phyloP scores from a whole-genome alignment of 228 moss, liverwort and hornwort genomes.

The Sphagnum magellanicum region DNA sequence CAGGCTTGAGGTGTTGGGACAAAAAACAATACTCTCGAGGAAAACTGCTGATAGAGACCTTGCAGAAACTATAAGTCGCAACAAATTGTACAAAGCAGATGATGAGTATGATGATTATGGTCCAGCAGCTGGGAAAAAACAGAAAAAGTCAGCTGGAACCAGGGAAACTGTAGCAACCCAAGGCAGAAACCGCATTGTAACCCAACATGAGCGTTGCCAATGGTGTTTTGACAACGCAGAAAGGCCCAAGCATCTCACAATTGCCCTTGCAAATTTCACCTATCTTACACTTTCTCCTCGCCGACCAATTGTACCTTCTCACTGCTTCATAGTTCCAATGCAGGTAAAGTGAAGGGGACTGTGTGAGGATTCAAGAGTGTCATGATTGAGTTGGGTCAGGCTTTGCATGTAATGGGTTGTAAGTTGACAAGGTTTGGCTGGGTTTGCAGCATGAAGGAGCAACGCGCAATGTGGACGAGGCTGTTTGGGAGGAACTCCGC shows the following conservation, averaged over 20 bases:
- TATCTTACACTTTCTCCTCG: conserved; percentile 78
- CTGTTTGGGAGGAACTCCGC: conserved; percentile 90
- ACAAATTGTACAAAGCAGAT: conserved; percentile 71
- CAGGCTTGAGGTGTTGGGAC: conserved; percentile 49
- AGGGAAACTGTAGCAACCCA: conserved; percentile 33
- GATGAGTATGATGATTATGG: conserved; percentile 92
- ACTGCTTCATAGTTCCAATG: conserved; percentile 91
- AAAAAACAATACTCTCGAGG: conserved; percentile 47
- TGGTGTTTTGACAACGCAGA: conserved; percentile 74
- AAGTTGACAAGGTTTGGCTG: no score
- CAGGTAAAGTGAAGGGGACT: conserved; percentile 18
- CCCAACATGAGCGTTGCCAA: conserved; percentile 71
- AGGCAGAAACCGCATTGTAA: conserved; percentile 40
- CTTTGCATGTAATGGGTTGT: neutral
- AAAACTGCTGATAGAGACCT: conserved; percentile 63
- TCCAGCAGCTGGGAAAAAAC: conserved; percentile 57
- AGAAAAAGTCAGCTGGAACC: conserved; percentile 26
- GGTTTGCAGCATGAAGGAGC: conserved; percentile 68
- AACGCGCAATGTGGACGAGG: conserved; percentile 87
- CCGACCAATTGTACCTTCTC: conserved; percentile 66
- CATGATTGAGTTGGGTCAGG: no score
- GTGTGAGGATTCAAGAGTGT: neutral
- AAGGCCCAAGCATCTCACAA: conserved; percentile 86
- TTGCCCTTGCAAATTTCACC: conserved; percentile 84
- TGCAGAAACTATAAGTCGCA: conserved; percentile 71